Conservation (phyloP, 225 moss, liverwort and hornwort genomes). For the Climacium dendroides region DNA sequence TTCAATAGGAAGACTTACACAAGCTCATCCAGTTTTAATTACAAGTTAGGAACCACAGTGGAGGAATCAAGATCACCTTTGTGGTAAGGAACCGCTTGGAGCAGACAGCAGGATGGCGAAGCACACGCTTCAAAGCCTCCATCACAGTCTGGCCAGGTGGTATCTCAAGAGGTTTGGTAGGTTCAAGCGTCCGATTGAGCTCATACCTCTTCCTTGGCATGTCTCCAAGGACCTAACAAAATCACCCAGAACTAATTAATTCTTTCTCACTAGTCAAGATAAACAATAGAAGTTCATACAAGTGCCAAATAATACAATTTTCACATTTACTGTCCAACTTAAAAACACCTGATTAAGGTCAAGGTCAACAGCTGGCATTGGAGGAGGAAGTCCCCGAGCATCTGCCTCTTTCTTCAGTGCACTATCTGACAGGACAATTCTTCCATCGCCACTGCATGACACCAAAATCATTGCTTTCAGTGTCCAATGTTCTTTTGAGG, state of each 20-base stretch:
- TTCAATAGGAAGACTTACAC: too few relatives aligned
- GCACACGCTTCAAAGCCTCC: slow-evolving; percentile 73
- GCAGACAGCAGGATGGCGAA: slow-evolving; percentile 75
- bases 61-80: slow-evolving; percentile 32
- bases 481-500: background rate
- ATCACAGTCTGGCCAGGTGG: slow-evolving; percentile 62
- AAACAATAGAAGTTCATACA: too few relatives aligned
- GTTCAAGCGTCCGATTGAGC: slow-evolving; percentile 42
- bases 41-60: too few relatives aligned
- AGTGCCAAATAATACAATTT: too few relatives aligned
- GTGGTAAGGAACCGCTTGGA: slow-evolving; percentile 87
- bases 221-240: slow-evolving; percentile 40
- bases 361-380: slow-evolving; percentile 80
- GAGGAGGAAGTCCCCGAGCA: slow-evolving; percentile 48
- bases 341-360: slow-evolving; percentile 62
- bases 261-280: slow-evolving; percentile 9
- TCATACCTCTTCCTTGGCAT: slow-evolving; percentile 86
- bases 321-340: too few relatives aligned
- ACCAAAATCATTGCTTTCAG: background rate
- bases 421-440: slow-evolving; percentile 63
- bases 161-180: slow-evolving; percentile 61
- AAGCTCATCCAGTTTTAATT: too few relatives aligned
- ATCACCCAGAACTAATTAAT: too few relatives aligned
- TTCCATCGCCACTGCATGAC: slow-evolving; percentile 76
- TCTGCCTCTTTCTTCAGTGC: slow-evolving; percentile 50